phyloP scores from a whole-genome alignment of 768 basidiomycete genomes.

The Guyanaporus albipodus region DNA sequence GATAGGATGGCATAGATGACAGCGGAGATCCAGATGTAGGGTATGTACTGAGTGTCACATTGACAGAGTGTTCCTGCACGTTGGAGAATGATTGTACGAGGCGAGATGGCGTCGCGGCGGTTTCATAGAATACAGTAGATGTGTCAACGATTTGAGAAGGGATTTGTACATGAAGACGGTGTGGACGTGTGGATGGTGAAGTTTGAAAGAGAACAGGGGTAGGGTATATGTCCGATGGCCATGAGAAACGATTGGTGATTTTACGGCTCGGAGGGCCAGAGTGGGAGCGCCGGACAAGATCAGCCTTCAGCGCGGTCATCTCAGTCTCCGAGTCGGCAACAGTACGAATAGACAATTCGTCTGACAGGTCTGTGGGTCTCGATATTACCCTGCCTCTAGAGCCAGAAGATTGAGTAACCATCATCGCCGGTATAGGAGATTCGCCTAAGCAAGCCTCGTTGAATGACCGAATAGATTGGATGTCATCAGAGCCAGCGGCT shows the following conservation, averaged over 20 bases:
- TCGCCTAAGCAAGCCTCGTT: conserved; percentile 44
- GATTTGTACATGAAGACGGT: conserved; percentile 29
- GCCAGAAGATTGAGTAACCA: conserved; percentile 6
- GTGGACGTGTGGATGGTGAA: conserved; percentile 27
- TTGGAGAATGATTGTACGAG: conserved; percentile 17
- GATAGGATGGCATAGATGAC: conserved; percentile 33
- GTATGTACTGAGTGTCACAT: conserved; percentile 26
- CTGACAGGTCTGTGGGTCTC: conserved; percentile 6
- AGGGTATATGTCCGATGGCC: conserved; percentile 42
- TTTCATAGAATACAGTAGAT: conserved; percentile 69
- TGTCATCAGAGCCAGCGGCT: conserved; percentile 61
- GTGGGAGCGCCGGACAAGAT: conserved; percentile 40
- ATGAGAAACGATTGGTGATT: conserved; percentile 34
- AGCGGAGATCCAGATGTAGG: conserved; percentile 30
- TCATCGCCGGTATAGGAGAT: conserved; percentile 10
- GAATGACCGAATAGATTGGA: conserved; percentile 63
- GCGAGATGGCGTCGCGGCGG: conserved; percentile 37
- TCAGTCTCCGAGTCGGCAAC: conserved; percentile 5
- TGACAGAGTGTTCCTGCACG: conserved; percentile 20
- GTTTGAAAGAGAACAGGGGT: conserved; percentile 51
- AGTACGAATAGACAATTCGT: conserved; percentile 2
- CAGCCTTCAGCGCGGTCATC: conserved; percentile 32
- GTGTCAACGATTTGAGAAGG: conserved; percentile 36
- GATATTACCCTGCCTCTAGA: conserved; percentile 28
- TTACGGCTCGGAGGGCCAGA: conserved; percentile 41